Percentiles rank a stretch among this genome's conserved stretches.
These are phyloP conservation scores for Termitomyces sp. DNA, from an alignment of 768 basidiomycete species.

Conservation along the genomic window DNA sequence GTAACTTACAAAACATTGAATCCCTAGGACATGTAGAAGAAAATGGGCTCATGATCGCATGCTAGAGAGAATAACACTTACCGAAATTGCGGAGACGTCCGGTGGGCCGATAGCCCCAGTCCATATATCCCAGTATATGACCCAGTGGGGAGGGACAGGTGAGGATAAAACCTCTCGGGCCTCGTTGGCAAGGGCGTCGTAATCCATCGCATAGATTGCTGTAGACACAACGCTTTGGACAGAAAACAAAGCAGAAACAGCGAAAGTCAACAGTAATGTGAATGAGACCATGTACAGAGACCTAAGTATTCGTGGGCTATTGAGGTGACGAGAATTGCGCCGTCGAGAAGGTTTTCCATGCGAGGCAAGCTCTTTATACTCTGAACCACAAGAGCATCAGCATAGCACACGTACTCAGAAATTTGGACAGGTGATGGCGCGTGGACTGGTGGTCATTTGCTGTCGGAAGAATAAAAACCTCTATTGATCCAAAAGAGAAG, in stretches of 20 bases:
- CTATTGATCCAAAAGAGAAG: neutral
- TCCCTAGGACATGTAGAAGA: slow-evolving; percentile 32
- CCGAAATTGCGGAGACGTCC: slow-evolving; percentile 38
- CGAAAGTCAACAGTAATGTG: slow-evolving; percentile 13
- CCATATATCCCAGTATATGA: slow-evolving; percentile 40
- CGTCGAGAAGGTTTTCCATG: neutral
- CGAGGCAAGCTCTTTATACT: slow-evolving; percentile 7
- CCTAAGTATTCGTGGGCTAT: neutral
- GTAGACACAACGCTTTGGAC: slow-evolving; percentile 13
- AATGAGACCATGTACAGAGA: slow-evolving; percentile 15
- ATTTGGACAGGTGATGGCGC: slow-evolving; percentile 10
- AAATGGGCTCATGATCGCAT: neutral
- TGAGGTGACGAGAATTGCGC: slow-evolving; percentile 3
- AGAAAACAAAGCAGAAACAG: slow-evolving; percentile 17
- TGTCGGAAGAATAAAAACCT: neutral
- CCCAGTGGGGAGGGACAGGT: slow-evolving; percentile 50
- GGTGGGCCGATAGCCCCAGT: slow-evolving; percentile 50
- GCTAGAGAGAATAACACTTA: slow-evolving; percentile 14
- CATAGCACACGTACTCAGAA: neutral
- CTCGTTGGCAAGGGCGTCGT: slow-evolving; percentile 28
- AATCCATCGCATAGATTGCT: slow-evolving; percentile 18
- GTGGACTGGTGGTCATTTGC: neutral
- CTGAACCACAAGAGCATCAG: no score
- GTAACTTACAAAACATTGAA: slow-evolving; percentile 56
- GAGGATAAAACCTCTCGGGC: slow-evolving; percentile 31